Base-by-base conservation (phyloP, 306 rosid genomes). In the Arachis stenosperma region DNA sequence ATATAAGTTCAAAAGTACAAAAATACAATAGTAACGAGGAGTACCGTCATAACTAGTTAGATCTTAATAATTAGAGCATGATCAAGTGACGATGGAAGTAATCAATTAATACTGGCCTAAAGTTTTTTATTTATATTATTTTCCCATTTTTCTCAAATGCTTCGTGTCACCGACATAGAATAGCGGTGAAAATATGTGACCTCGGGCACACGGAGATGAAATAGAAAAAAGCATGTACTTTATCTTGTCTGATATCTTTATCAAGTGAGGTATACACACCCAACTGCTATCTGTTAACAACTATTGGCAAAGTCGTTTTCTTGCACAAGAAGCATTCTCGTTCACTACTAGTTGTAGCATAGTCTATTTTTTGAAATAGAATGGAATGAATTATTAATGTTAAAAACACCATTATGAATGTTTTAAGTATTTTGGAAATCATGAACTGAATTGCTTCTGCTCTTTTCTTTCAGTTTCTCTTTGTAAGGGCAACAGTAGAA, bases 231-330 rank as follows among this genome's bases (percentile, higher is more conserved):
- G 27, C 14, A 0, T 50, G 15, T 0, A 48, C 53, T 48, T 48
- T 2, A 33, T 33, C 37, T 33, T 33, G 55, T 50, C 55, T 50
- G 2, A 50, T 13, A 1, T 50, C 55, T 11, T 41, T 54, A 57
- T 51, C 64, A 70, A 55, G 54, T 70, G 54, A 70, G 54, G 65
- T 40, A 53, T 17, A 42, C 51, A 12, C 64, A 59, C 63, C 46
- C 9, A 42, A 6, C 46, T 42, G 46, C 8, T 42, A 42, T 42
- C 17, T 37, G 39, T 50, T 39, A 69, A 69, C 74, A 40, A 69
- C 64, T 69, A 39, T 37, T 39, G 11, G 14, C 30, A 36, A 33
- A 14, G 4, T 12, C 65, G 11, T 11, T 36, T 53, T 12, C 41
- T 33, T 11, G 22, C 65, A 60, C 4, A 60, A 33, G 65, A 60